These are phyloP conservation scores for Punica granatum DNA, from an alignment of 345 rosid species.

Conservation along the genomic window DNA sequence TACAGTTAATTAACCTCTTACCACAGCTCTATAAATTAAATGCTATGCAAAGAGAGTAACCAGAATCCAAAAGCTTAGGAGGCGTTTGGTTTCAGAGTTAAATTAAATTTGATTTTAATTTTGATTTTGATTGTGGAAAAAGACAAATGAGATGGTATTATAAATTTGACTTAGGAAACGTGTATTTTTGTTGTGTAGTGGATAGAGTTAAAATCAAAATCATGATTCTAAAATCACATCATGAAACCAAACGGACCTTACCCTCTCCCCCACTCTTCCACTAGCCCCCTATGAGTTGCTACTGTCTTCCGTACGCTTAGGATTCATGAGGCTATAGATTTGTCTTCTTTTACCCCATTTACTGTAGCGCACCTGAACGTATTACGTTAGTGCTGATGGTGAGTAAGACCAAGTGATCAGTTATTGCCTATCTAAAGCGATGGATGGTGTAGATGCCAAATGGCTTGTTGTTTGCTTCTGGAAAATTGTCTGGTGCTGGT, in stretches of 20 bases:
- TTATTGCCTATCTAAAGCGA: neutral
- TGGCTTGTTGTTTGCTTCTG: neutral
- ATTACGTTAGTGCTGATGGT: neutral
- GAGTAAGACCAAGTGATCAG: neutral
- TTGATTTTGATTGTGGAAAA: too few species aligned
- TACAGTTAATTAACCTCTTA: conserved; percentile 21
- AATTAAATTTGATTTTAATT: too few species aligned
- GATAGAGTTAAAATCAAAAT: too few species aligned
- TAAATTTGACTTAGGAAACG: too few species aligned
- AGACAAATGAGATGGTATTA: too few species aligned
- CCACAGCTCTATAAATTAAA: conserved; percentile 4
- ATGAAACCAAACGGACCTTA: too few species aligned
- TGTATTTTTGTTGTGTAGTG: too few species aligned
- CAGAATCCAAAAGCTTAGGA: neutral
- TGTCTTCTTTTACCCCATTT: neutral
- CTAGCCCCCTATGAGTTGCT: neutral
- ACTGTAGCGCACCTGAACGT: conserved; percentile 2
- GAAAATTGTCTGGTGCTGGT: neutral
- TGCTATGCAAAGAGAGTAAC: neutral
- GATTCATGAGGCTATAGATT: neutral
- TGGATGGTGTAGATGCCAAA: neutral
- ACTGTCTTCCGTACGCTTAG: neutral
- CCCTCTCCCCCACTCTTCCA: neutral
- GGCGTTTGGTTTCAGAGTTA: too few species aligned
- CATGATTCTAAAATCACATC: too few species aligned